Conservation (phyloP, 441 rosid species). For the Metrosideros polymorpha region DNA sequence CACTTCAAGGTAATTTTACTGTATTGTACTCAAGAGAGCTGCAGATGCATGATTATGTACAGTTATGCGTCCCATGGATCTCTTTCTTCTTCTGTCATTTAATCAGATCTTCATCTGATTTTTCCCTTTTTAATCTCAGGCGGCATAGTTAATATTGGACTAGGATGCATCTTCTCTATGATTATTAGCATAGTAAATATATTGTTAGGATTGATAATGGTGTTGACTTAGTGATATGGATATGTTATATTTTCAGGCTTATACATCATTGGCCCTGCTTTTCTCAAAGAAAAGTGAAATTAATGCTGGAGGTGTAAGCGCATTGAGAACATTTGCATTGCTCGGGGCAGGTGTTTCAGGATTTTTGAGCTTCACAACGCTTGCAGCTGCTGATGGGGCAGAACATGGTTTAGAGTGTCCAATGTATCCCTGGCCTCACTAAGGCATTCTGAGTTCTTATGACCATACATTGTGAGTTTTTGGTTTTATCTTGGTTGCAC, state of each 20-base stretch:
- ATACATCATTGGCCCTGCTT: constrained; percentile 42
- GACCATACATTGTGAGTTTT: constrained; percentile 97
- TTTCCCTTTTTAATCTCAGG: background rate
- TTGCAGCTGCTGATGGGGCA: constrained; percentile 98
- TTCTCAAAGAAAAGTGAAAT: constrained; percentile 55
- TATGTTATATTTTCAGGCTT: constrained; percentile 30
- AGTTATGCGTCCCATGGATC: background rate
- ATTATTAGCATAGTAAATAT: background rate
- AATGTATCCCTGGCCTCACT: constrained; percentile 98
- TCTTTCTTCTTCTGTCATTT: background rate
- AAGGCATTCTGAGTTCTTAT: constrained; percentile 95
- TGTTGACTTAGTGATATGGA: background rate
- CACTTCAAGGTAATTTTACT: constrained; percentile 41
- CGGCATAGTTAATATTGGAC: background rate
- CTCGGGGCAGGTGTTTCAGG: constrained; percentile 94
- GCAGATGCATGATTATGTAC: background rate
- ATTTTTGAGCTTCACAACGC: constrained; percentile 58
- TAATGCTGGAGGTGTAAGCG: constrained; percentile 45
- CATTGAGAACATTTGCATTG: constrained; percentile 57
- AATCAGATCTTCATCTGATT: background rate
- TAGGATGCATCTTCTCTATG: background rate
- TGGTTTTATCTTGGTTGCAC: background rate
- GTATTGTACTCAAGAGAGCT: background rate
- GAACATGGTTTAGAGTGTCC: constrained; percentile 90
- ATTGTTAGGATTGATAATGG: background rate